Conservation (phyloP, 2,329 filamentous ascomycete genomes). For the Claviceps citrina region DNA sequence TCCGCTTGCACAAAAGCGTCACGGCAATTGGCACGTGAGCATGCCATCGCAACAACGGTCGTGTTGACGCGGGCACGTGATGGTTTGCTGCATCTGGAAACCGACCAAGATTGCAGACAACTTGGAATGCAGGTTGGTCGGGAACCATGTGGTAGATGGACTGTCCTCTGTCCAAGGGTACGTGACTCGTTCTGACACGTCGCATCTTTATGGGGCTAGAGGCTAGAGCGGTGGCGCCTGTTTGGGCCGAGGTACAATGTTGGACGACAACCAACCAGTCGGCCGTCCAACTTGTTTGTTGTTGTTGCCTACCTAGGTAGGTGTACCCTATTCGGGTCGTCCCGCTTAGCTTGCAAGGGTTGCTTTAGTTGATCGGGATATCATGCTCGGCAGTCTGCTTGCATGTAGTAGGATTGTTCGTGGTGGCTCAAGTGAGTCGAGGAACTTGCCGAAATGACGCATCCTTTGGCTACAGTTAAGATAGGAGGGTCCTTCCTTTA, state of each 20-base stretch:
- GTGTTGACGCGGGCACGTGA: neutral
- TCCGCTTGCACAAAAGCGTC: neutral
- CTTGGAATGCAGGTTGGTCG: no score
- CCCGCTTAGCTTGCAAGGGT: neutral
- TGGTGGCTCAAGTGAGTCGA: neutral
- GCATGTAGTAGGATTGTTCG: neutral
- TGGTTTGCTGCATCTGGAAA: no score
- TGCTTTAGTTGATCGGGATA: neutral
- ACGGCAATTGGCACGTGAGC: no score
- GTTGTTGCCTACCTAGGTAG: no score
- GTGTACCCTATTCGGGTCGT: no score
- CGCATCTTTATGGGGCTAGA: no score
- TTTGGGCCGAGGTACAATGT: neutral
- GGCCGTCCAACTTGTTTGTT: no score
- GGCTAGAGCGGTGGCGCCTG: neutral
- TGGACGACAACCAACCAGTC: no score
- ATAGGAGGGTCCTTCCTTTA: neutral
- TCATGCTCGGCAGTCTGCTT: neutral
- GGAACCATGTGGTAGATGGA: no score
- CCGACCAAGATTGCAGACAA: no score
- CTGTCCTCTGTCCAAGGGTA: no score
- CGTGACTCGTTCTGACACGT: neutral
- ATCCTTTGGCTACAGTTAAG: neutral
- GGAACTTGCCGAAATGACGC: conserved; percentile 2
- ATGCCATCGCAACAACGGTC: no score